Percentiles rank a stretch among this genome's conserved stretches.
Evolutionary conservation across 352 stramenopile genomes (phyloP).

Genomic region (Pythium volutum): DNA sequence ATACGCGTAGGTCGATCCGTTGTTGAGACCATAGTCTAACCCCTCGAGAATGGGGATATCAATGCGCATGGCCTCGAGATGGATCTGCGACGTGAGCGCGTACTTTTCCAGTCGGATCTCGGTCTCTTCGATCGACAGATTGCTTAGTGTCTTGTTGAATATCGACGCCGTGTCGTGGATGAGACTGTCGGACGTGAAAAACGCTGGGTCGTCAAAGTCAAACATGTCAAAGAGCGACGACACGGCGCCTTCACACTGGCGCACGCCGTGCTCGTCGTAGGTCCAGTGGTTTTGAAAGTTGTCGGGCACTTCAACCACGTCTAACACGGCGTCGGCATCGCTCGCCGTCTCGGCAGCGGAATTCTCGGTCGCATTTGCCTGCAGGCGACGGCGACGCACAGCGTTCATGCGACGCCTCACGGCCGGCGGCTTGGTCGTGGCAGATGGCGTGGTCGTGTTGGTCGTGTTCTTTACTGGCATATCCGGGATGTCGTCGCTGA

Average conservation of each 20-base stretch:
- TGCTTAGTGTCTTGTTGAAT: constrained; percentile 2
- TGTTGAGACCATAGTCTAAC: constrained; percentile 5
- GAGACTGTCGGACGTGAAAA: constrained; percentile 1
- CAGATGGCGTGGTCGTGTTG: neutral
- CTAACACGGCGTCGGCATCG: neutral
- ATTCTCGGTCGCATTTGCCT: neutral
- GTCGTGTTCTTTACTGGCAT: neutral
- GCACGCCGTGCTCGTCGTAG: constrained; percentile 26
- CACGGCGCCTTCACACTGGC: constrained; percentile 38
- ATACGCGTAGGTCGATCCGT: neutral
- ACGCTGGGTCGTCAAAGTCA: constrained; percentile 11
- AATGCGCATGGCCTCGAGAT: constrained; percentile 13
- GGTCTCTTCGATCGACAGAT: constrained; percentile 1
- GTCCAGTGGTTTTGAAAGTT: constrained; percentile 24
- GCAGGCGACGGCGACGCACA: neutral
- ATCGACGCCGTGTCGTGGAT: neutral
- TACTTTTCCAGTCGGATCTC: constrained; percentile 17
- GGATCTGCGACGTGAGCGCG: constrained; percentile 16
- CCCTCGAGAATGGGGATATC: constrained; percentile 4
- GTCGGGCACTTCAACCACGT: neutral
- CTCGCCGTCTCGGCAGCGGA: too few relatives aligned
- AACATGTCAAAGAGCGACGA: constrained; percentile 35
- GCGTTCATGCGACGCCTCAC: too few relatives aligned
- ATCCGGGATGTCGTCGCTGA: constrained; percentile 29
- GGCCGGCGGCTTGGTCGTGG: constrained; percentile 9